Conservation (phyloP, 1,284 basidiomycete genomes). For the Pholiota adiposa region DNA sequence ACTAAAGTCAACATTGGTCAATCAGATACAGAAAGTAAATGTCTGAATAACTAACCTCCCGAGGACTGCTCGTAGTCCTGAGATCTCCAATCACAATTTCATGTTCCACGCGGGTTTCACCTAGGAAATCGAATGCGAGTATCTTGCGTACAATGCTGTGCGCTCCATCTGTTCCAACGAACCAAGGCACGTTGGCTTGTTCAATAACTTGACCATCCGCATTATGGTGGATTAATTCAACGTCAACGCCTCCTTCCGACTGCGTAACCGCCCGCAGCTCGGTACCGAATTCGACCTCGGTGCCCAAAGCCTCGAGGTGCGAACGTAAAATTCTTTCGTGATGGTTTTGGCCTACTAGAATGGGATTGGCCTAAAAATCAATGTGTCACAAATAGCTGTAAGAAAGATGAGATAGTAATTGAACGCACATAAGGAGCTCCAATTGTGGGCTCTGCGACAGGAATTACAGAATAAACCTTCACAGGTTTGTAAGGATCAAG, state of each 20-base stretch:
- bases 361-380: constrained; percentile 30
- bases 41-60: constrained; percentile 7
- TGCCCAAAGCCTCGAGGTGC: constrained; percentile 35
- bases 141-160: constrained; percentile 44
- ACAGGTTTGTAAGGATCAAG: constrained; percentile 14
- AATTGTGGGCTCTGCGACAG: background rate
- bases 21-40: background rate
- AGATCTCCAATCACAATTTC: constrained; percentile 20
- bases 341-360: constrained; percentile 42
- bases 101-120: constrained; percentile 20
- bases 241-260: constrained; percentile 33
- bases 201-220: constrained; percentile 16
- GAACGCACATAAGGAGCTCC: background rate
- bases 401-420: background rate
- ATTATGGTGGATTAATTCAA: constrained; percentile 30
- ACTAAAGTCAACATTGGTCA: constrained; percentile 4
- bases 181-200: constrained; percentile 35
- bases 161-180: constrained; percentile 45
- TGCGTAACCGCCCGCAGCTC: constrained; percentile 43
- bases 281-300: constrained; percentile 41
- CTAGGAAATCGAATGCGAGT: constrained; percentile 37
- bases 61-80: constrained; percentile 11
- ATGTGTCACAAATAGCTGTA: background rate
- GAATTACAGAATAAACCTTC: constrained; percentile 2
- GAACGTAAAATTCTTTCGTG: constrained; percentile 40